Conservation (phyloP, 768 basidiomycete genomes). For the Crepidotus variabilis region DNA sequence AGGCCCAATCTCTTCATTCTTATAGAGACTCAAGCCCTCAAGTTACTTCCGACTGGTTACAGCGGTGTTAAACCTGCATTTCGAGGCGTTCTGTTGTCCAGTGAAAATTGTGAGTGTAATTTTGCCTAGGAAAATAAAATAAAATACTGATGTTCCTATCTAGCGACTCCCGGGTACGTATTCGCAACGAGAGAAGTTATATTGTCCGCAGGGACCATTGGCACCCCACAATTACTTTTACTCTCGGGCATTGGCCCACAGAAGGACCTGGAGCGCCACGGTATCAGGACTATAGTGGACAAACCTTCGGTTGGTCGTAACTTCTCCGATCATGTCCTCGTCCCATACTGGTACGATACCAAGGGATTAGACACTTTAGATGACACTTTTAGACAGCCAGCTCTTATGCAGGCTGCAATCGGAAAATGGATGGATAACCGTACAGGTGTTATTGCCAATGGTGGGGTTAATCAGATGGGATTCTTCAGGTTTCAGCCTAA, state of each 20-base stretch:
- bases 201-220: constrained; percentile 33
- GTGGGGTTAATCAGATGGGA: constrained; percentile 23
- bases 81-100: constrained; percentile 15
- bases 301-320: constrained; percentile 38
- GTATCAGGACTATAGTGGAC: constrained; percentile 1
- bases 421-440: constrained; percentile 23
- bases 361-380: constrained; percentile 22
- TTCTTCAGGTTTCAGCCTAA: constrained; percentile 26
- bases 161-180: neutral
- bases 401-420: constrained; percentile 11
- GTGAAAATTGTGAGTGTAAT: neutral
- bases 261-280: constrained; percentile 26
- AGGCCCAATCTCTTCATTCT: constrained; percentile 35
- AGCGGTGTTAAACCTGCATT: constrained; percentile 12
- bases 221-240: constrained; percentile 29
- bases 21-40: constrained; percentile 28
- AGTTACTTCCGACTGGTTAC: constrained; percentile 21
- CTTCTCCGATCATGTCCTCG: constrained; percentile 36
- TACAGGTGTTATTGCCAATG: constrained; percentile 25
- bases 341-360: constrained; percentile 21
- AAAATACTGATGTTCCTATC: neutral
- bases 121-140: neutral
- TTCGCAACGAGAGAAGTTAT: constrained; percentile 27
- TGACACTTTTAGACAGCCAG: constrained; percentile 17
- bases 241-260: constrained; percentile 41